Evolutionary conservation across 225 moss, liverwort and hornwort species (phyloP), one percentile per base, ranked within the genome.

Genomic region (Neckera pumila): DNA sequence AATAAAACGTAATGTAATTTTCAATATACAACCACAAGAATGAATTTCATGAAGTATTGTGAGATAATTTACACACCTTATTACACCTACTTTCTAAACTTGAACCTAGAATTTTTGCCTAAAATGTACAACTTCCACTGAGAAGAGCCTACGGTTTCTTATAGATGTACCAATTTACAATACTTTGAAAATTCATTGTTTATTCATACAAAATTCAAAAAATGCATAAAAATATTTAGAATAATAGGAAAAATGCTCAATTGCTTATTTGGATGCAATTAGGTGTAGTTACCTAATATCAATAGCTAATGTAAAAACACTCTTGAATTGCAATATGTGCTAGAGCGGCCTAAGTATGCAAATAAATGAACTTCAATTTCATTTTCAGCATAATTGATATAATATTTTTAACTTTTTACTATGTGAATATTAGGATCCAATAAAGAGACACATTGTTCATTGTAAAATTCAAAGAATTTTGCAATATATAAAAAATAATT

Each of bases 141-240:
- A n/a, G 10, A 5, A 67, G n/a, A 67, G 12, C 10, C 3, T n/a
- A n/a, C 0, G 21, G 3, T 12, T 0, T 0, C 21, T 67, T 20
- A 9, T 10, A 20, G 11, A 0, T 36, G 20, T 6, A 34, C 10
- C 3, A 36, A n/a, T 21, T n/a, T 19, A 36, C 6, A 20, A 66
- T 3, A 66, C 0, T n/a, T 64, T 67, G 12, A 12, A 21, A 21
- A n/a, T 67, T 67, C 21, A 67, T 21, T 20, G 12, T n/a, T 67
- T 11, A n/a, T 21, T 67, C 21, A 67, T n/a, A 20, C 2, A 5
- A 1, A 36, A 2, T 36, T 36, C 11, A 36, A 66, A 20, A 65
- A 20, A 19, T 23, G 11, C 59, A 59, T 59, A 59, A 25, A 1
- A 59, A 59, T 11, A 59, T 59, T 5, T 25, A 59, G 59, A 59